Evolutionary conservation across 2,329 filamentous ascomycete species (phyloP).

Genomic region (Coleophoma cylindrospora): DNA sequence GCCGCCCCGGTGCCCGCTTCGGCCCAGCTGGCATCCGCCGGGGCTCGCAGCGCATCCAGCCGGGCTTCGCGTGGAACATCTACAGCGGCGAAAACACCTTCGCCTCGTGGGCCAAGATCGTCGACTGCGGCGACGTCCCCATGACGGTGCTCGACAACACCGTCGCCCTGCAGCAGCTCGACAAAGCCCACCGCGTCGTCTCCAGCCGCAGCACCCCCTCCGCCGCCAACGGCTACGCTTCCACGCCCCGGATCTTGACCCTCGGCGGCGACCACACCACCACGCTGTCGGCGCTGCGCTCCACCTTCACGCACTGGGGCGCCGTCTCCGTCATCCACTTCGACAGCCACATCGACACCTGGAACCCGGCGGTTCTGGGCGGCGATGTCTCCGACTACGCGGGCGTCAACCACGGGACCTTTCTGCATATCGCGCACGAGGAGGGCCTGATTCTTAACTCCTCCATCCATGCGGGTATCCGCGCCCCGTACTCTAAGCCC

Average conservation of each 20-base stretch:
- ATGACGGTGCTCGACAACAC: conserved; percentile 39
- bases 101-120: conserved; percentile 38
- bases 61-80: conserved; percentile 16
- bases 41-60: conserved; percentile 24
- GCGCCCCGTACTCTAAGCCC: conserved; percentile 17
- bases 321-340: conserved; percentile 10
- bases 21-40: conserved; percentile 28
- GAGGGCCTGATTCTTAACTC: conserved; percentile 23
- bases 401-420: conserved; percentile 25
- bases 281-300: conserved; percentile 5
- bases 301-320: conserved; percentile 4
- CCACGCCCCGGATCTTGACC: conserved; percentile 3
- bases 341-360: conserved; percentile 38
- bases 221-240: conserved; percentile 27
- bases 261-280: conserved; percentile 14
- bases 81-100: conserved; percentile 38
- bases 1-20: conserved; percentile 30
- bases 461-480: conserved; percentile 21
- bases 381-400: conserved; percentile 21
- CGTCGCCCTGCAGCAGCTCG: conserved; percentile 5
- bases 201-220: conserved; percentile 27
- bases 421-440: conserved; percentile 26
- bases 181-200: conserved; percentile 1
- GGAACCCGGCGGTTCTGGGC: conserved; percentile 16
- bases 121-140: conserved; percentile 46